A percentile compares a stretch with the other conserved stretches of the same genome.
Evolutionary conservation across 2,329 filamentous ascomycete genomes (phyloP).

Genomic region (Penicillium rolfsii): DNA sequence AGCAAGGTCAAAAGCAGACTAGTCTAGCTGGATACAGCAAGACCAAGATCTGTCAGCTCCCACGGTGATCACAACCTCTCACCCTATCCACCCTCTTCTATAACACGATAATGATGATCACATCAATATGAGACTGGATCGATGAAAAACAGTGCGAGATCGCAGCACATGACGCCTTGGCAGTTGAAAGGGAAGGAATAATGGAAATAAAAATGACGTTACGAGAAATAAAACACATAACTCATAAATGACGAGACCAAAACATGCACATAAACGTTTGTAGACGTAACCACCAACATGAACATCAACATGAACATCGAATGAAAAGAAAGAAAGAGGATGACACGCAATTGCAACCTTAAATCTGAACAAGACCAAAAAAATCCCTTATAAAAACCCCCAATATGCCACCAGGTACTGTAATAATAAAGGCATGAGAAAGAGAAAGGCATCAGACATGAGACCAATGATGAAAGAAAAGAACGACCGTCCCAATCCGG

Average conservation of each 20-base stretch:
- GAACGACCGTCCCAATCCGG: slow-evolving; percentile 35
- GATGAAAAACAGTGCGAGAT: not conserved
- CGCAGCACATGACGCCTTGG: not conserved
- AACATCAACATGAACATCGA: not conserved
- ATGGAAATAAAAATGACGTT: not conserved
- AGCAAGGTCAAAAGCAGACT: not conserved
- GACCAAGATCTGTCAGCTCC: not conserved
- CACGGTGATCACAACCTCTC: not conserved
- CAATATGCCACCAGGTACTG: slow-evolving; percentile 2
- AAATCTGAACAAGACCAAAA: not conserved
- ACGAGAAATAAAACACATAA: not conserved
- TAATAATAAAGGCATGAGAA: not conserved
- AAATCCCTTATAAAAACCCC: not conserved
- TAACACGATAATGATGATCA: not conserved
- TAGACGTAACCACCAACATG: not conserved
- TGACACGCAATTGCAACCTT: not conserved
- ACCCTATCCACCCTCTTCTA: not conserved
- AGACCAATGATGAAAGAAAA: slow-evolving; percentile 10
- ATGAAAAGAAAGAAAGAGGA: not conserved
- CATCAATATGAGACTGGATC: not conserved
- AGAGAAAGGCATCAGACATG: slow-evolving; percentile 5
- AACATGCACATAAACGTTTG: not conserved
- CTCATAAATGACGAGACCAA: not conserved
- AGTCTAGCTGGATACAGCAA: not conserved
- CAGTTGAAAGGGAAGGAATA: not conserved